Percentiles rank a stretch among this genome's conserved stretches.
These are phyloP conservation scores for Hemerocallis citrina DNA, from an alignment of 106 monocot genomes.

Conservation along the genomic window DNA sequence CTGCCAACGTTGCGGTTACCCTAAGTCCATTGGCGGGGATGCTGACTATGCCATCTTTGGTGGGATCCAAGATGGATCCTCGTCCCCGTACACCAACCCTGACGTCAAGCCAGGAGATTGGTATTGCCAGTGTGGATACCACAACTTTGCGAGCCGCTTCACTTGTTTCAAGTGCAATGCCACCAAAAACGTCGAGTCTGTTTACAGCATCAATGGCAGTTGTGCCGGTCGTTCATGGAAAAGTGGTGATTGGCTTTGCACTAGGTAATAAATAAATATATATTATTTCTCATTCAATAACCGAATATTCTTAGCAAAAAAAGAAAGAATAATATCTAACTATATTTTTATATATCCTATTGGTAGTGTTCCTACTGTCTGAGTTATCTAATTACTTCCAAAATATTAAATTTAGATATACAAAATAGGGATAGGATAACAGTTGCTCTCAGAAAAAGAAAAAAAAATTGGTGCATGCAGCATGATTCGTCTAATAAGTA, in stretches of 20 bases:
- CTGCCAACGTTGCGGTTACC: conserved; percentile 77
- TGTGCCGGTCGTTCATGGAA: conserved; percentile 63
- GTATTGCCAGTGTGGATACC: conserved; percentile 83
- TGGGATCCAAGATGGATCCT: conserved; percentile 23
- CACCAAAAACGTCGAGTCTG: conserved; percentile 56
- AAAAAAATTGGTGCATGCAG: too few relatives aligned
- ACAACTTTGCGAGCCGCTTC: conserved; percentile 93
- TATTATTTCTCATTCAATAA: too few relatives aligned
- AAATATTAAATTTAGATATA: too few relatives aligned
- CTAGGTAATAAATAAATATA: too few relatives aligned
- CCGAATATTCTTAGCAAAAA: too few relatives aligned
- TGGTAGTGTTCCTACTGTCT: too few relatives aligned
- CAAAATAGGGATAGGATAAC: too few relatives aligned
- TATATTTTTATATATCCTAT: too few relatives aligned
- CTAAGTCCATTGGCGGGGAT: conserved; percentile 20
- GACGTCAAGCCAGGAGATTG: conserved; percentile 90
- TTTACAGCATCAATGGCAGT: conserved; percentile 16
- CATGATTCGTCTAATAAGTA: too few relatives aligned
- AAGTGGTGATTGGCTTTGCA: conserved; percentile 92
- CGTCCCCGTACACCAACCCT: conserved; percentile 33
- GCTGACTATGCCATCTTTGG: conserved; percentile 26
- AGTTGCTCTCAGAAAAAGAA: too few relatives aligned
- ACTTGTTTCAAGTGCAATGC: conserved; percentile 81
- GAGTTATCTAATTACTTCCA: too few relatives aligned
- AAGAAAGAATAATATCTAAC: too few relatives aligned